Evolutionary conservation across 176 grass and related monocot species (phyloP).

Genomic region (Stipa capillata): DNA sequence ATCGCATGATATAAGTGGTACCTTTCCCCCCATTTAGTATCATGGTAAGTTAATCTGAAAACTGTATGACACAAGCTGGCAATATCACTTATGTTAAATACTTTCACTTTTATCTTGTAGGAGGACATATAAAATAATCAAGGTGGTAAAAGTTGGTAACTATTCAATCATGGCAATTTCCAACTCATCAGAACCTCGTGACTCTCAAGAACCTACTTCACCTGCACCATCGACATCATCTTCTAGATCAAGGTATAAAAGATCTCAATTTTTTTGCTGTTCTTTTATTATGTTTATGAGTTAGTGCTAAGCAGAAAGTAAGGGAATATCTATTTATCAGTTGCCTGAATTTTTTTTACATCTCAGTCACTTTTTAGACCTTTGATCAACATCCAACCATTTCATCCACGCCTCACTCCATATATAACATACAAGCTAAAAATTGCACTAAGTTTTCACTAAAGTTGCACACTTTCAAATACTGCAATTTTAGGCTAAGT

Average conservation of each 20-base stretch:
- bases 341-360: too few relatives aligned
- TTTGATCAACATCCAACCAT: too few relatives aligned
- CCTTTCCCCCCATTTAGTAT: neutral
- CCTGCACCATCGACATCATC: conserved; percentile 60
- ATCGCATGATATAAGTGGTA: conserved; percentile 8
- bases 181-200: conserved; percentile 28
- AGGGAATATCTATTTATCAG: too few relatives aligned
- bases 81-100: conserved; percentile 17
- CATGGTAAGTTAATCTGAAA: neutral
- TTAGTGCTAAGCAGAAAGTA: neutral
- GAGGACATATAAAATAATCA: conserved; percentile 12
- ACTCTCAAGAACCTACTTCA: conserved; percentile 37
- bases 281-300: neutral
- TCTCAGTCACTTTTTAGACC: too few relatives aligned
- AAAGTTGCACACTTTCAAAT: too few relatives aligned
- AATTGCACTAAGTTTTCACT: too few relatives aligned
- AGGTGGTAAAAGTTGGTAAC: conserved; percentile 8
- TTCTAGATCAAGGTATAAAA: conserved; percentile 71
- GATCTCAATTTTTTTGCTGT: neutral
- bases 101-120: conserved; percentile 11
- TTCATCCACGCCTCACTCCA: too few relatives aligned
- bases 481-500: too few relatives aligned
- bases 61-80: neutral
- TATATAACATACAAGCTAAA: too few relatives aligned
- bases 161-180: conserved; percentile 46